Conservation (phyloP, 2,329 filamentous ascomycete genomes). For the Arthroderma sp. region DNA sequence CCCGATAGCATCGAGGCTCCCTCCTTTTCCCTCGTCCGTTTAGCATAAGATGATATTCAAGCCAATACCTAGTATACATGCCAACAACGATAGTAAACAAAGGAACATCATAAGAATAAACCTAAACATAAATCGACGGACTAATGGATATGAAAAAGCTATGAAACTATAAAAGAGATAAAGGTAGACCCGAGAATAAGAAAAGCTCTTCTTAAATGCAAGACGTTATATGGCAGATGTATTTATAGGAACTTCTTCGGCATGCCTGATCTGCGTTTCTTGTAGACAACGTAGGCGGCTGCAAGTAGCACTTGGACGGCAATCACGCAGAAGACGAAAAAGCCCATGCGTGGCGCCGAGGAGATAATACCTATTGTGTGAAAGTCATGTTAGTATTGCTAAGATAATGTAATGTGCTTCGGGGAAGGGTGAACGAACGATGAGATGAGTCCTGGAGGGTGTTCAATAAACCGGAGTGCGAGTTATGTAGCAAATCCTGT, state of each 20-base stretch:
- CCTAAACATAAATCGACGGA: neutral
- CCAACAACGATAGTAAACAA: neutral
- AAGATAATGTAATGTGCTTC: constrained; percentile 9
- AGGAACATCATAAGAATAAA: neutral
- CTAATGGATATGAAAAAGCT: neutral
- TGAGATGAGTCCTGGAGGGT: constrained; percentile 40
- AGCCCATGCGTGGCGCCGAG: constrained; percentile 46
- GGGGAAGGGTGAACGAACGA: constrained; percentile 31
- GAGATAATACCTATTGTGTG: constrained; percentile 38
- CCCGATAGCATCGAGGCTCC: neutral
- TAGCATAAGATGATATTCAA: neutral
- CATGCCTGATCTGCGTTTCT: constrained; percentile 58
- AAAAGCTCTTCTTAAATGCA: constrained; percentile 3
- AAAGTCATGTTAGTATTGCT: constrained; percentile 10
- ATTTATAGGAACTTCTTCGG: constrained; percentile 83
- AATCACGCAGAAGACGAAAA: constrained; percentile 59
- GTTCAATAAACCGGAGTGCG: constrained; percentile 42
- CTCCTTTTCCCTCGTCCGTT: neutral
- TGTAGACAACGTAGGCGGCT: constrained; percentile 62
- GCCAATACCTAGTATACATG: neutral
- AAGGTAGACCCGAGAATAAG: neutral
- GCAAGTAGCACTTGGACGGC: constrained; percentile 61
- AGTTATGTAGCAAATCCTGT: constrained; percentile 42
- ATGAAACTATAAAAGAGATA: neutral
- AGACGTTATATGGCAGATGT: neutral